These are phyloP conservation scores for Cryphonectria japonica DNA, from an alignment of 2,329 filamentous ascomycete species.

Conservation along the genomic window DNA sequence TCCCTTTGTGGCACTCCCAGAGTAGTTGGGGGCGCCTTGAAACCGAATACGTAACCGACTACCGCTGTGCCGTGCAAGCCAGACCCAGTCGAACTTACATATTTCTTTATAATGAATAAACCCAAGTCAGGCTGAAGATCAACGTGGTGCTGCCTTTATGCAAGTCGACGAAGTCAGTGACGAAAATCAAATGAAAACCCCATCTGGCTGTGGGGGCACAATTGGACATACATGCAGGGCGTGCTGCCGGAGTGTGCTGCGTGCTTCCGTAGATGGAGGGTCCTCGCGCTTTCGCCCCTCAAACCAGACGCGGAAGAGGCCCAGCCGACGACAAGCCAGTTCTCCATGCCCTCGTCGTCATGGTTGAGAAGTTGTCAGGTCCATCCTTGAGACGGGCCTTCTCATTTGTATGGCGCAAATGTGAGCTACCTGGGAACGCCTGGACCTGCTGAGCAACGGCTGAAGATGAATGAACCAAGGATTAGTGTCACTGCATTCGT, in stretches of 20 bases:
- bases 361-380: background rate
- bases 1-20: background rate
- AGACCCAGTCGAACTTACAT: no score
- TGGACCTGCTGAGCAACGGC: background rate
- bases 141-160: background rate
- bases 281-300: slow-evolving; percentile 11
- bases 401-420: background rate
- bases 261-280: background rate
- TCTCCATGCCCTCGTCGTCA: slow-evolving; percentile 1
- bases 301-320: background rate
- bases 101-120: no score
- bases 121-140: no score
- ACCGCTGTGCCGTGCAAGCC: background rate
- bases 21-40: no score
- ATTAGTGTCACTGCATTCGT: background rate
- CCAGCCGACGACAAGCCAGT: slow-evolving; percentile 1
- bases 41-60: no score
- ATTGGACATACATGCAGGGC: slow-evolving; percentile 5
- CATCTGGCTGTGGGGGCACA: slow-evolving; percentile 7
- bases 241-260: slow-evolving; percentile 1
- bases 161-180: slow-evolving; percentile 9
- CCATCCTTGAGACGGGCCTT: background rate
- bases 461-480: background rate
- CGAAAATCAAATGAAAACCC: slow-evolving; percentile 10
- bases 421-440: no score